Percentiles rank a stretch among this genome's conserved stretches.
phyloP scores from a whole-genome alignment of 2,329 filamentous ascomycete species.

The Ophiocordyceps robertsii region DNA sequence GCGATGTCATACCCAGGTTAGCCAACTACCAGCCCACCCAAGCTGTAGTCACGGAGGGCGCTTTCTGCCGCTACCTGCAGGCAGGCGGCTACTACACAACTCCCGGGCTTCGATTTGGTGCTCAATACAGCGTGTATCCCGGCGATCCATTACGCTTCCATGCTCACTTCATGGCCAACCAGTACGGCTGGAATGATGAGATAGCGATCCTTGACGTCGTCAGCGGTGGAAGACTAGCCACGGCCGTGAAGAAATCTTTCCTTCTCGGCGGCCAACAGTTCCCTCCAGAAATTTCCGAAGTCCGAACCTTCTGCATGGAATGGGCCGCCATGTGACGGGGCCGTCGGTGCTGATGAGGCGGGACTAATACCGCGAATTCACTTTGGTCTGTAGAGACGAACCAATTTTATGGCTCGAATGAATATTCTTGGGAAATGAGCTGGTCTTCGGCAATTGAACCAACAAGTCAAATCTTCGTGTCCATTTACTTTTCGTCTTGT shows the following conservation, averaged over 20 bases:
- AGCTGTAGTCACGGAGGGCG: constrained; percentile 16
- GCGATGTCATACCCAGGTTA: constrained; percentile 12
- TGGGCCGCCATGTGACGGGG: constrained; percentile 75
- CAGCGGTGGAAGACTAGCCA: constrained; percentile 74
- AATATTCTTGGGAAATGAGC: too few relatives aligned
- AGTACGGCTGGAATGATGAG: constrained; percentile 75
- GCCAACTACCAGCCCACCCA: constrained; percentile 4
- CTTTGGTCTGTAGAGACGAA: too few relatives aligned
- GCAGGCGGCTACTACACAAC: constrained; percentile 72
- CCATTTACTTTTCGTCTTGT: too few relatives aligned
- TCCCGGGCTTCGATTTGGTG: constrained; percentile 86
- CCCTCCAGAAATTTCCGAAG: constrained; percentile 17
- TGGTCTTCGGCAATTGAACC: too few relatives aligned
- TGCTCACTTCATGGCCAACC: constrained; percentile 82
- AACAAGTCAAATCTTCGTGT: too few relatives aligned
- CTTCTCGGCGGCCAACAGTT: constrained; percentile 60
- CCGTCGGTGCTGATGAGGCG: not conserved
- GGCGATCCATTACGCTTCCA: constrained; percentile 92
- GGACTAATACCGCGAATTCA: not conserved
- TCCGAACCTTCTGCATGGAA: constrained; percentile 75
- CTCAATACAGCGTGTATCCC: constrained; percentile 87
- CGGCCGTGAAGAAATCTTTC: constrained; percentile 92
- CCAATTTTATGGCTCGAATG: too few relatives aligned
- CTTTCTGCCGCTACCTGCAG: constrained; percentile 72
- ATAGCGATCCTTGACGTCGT: constrained; percentile 77